Conservation (phyloP, 805 yeast species). For the Torulaspora gathmanii region DNA sequence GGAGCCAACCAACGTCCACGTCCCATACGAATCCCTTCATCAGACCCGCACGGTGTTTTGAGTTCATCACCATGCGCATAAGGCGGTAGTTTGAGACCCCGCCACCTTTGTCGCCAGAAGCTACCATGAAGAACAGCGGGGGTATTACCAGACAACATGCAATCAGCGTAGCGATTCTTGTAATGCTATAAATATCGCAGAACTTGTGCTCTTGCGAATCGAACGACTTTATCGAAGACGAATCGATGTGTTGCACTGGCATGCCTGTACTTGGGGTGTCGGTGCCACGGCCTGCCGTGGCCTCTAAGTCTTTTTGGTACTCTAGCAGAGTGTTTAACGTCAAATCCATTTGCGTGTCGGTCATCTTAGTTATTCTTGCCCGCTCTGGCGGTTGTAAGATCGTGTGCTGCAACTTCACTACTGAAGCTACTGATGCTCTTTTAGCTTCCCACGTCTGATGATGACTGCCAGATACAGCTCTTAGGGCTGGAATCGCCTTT, state of each 20-base stretch:
- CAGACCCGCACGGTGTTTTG: conserved; percentile 24
- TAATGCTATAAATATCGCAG: conserved; percentile 24
- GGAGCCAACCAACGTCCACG: conserved; percentile 28
- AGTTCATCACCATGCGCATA: conserved; percentile 27
- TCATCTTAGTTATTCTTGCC: conserved; percentile 8
- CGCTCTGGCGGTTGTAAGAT: conserved; percentile 4
- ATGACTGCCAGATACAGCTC: conserved; percentile 13
- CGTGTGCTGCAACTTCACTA: neutral
- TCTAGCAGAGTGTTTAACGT: conserved; percentile 8
- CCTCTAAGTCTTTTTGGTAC: conserved; percentile 12
- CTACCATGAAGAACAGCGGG: conserved; percentile 32
- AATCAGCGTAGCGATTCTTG: conserved; percentile 18
- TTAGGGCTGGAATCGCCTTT: conserved; percentile 11
- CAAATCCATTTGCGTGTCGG: conserved; percentile 11
- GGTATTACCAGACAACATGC: conserved; percentile 24
- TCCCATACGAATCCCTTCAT: conserved; percentile 34
- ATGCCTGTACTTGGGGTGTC: conserved; percentile 3
- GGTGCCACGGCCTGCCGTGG: conserved; percentile 8
- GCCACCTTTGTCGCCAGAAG: conserved; percentile 17
- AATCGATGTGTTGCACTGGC: conserved; percentile 23
- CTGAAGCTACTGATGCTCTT: neutral
- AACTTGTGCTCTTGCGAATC: conserved; percentile 21
- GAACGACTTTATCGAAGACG: conserved; percentile 23
- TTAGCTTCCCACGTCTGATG: neutral
- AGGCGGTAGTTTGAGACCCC: conserved; percentile 26